Evolutionary conservation across 2,329 filamentous ascomycete species (phyloP).

Genomic region (Nemania sp.): DNA sequence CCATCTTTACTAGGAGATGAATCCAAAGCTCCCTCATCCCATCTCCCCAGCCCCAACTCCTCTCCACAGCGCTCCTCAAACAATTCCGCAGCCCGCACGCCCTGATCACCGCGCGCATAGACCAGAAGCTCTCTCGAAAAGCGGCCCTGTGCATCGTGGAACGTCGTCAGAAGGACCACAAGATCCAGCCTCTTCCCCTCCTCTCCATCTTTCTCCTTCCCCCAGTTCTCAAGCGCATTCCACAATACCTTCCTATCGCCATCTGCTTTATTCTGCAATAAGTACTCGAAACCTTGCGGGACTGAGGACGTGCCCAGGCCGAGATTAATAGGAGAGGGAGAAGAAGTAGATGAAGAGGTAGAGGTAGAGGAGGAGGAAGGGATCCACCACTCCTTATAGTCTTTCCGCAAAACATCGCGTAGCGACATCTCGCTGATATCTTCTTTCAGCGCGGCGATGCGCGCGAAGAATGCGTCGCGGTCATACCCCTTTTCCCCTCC

Average conservation of each 20-base stretch:
- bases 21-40: conserved; percentile 54
- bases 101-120: conserved; percentile 60
- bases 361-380: no score
- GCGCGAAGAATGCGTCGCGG: conserved; percentile 58
- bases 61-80: conserved; percentile 55
- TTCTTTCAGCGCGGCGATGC: conserved; percentile 66
- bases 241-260: conserved; percentile 50
- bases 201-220: conserved; percentile 36
- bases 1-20: not conserved
- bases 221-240: conserved; percentile 33
- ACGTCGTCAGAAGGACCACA: conserved; percentile 71
- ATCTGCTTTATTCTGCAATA: conserved; percentile 55
- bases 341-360: no score
- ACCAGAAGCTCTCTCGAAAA: conserved; percentile 71
- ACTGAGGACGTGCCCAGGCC: conserved; percentile 69
- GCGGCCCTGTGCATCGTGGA: conserved; percentile 51
- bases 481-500: conserved; percentile 48
- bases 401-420: conserved; percentile 73
- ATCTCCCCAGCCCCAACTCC: conserved; percentile 59
- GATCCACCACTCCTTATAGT: conserved; percentile 83
- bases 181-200: conserved; percentile 63
- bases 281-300: conserved; percentile 63
- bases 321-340: no score
- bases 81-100: conserved; percentile 51
- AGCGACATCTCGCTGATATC: conserved; percentile 64